Evolutionary conservation across 306 rosid species (phyloP).

Genomic region (Glycyrrhiza uralensis): DNA sequence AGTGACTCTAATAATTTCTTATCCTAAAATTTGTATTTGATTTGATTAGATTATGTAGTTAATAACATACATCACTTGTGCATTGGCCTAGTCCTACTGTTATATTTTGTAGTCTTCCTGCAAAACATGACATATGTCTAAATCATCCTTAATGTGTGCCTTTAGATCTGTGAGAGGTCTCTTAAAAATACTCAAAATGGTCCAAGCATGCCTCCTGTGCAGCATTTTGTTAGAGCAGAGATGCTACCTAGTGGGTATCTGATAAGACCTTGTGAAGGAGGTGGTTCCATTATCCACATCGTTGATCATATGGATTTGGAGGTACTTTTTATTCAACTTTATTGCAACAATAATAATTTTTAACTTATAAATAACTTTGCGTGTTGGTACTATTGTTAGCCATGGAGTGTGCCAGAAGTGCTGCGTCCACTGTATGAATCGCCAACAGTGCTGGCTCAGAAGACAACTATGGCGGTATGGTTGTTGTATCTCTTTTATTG

Average conservation of each 20-base stretch:
- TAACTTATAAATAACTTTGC: slow-evolving; percentile 3
- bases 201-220: slow-evolving; percentile 96
- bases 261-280: slow-evolving; percentile 96
- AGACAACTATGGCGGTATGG: slow-evolving; percentile 94
- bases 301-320: slow-evolving; percentile 95
- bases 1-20: slow-evolving; percentile 8
- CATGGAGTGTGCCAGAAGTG: slow-evolving; percentile 97
- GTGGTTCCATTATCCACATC: slow-evolving; percentile 92
- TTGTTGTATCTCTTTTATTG: not conserved
- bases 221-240: slow-evolving; percentile 94
- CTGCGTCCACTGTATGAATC: slow-evolving; percentile 93
- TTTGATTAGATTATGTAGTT: not conserved
- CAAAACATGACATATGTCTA: not conserved
- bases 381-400: slow-evolving; percentile 42
- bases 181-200: slow-evolving; percentile 96
- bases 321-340: slow-evolving; percentile 39
- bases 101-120: not conserved
- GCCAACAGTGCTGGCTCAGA: slow-evolving; percentile 83
- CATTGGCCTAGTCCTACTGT: not conserved
- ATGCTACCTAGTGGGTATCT: slow-evolving; percentile 95
- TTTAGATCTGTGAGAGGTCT: slow-evolving; percentile 88
- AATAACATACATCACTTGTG: not conserved
- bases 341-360: not conserved
- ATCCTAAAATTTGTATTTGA: slow-evolving; percentile 1
- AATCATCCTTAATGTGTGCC: slow-evolving; percentile 15